phyloP scores from a whole-genome alignment of 1,139 yeast genomes.

The Saccharomyces hybrid region DNA sequence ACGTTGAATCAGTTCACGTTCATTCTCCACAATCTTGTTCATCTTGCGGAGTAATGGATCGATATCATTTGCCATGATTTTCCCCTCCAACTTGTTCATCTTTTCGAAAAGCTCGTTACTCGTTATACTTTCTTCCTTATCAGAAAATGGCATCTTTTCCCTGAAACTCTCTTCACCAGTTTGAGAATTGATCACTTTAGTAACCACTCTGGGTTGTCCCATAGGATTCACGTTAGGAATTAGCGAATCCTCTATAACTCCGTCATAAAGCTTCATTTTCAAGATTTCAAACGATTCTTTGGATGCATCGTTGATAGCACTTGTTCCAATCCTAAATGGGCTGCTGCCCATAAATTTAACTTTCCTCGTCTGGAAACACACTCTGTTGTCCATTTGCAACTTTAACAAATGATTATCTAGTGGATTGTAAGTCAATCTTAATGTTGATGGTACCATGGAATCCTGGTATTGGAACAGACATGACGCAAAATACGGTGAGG shows the following conservation, averaged over 20 bases:
- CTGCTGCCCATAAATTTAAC: conserved; percentile 29
- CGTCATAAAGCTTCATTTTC: conserved; percentile 43
- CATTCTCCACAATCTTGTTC: conserved; percentile 8
- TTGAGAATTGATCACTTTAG: conserved; percentile 21
- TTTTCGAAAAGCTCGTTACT: conserved; percentile 14
- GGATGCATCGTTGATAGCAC: conserved; percentile 39
- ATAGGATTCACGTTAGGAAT: conserved; percentile 47
- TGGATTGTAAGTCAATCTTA: conserved; percentile 50
- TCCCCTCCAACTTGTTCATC: conserved; percentile 18
- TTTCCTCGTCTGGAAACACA: conserved; percentile 56
- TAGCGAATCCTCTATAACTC: conserved; percentile 42
- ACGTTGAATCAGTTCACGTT: conserved; percentile 4
- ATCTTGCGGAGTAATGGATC: conserved; percentile 9
- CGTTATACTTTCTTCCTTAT: conserved; percentile 7
- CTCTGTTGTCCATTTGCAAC: conserved; percentile 58
- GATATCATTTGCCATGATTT: conserved; percentile 19
- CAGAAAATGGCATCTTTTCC: conserved; percentile 11
- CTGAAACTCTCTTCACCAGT: conserved; percentile 14
- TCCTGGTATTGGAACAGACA: conserved; percentile 52
- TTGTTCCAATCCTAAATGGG: conserved; percentile 40
- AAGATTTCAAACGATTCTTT: conserved; percentile 52
- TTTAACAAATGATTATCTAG: conserved; percentile 39
- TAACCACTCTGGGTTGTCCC: conserved; percentile 34
- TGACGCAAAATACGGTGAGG: conserved; percentile 37
- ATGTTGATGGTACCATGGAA: conserved; percentile 57